Evolutionary conservation across 805 yeast species (phyloP).

Genomic region (Nakazawaea populi): DNA sequence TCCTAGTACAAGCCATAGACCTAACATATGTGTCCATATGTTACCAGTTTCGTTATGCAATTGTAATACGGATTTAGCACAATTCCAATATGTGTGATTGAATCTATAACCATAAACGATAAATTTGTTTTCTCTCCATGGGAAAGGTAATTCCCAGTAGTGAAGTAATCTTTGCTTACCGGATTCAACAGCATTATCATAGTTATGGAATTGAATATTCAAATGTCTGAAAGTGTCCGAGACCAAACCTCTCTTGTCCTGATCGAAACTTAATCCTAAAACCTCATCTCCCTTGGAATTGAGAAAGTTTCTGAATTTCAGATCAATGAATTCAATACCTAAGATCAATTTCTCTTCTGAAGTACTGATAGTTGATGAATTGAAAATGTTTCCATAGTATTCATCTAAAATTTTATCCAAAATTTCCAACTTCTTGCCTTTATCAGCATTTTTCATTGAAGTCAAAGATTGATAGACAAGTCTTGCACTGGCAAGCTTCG

Average conservation of each 20-base stretch:
- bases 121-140: conserved; percentile 90
- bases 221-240: conserved; percentile 15
- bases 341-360: conserved; percentile 13
- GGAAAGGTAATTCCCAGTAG: conserved; percentile 83
- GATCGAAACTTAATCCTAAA: conserved; percentile 1
- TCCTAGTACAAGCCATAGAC: conserved; percentile 53
- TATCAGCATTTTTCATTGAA: neutral
- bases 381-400: conserved; percentile 5
- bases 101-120: conserved; percentile 84
- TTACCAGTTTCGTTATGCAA: conserved; percentile 87
- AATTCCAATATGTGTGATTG: conserved; percentile 52
- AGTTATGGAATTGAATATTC: conserved; percentile 36
- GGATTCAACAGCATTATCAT: conserved; percentile 36
- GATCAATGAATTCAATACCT: conserved; percentile 28
- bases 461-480: conserved; percentile 7
- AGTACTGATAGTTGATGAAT: conserved; percentile 5
- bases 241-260: conserved; percentile 7
- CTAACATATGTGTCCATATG: conserved; percentile 88
- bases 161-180: conserved; percentile 52
- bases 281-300: conserved; percentile 19
- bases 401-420: conserved; percentile 10
- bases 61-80: conserved; percentile 53
- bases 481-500: neutral
- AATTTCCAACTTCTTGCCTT: conserved; percentile 5
- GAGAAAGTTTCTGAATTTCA: conserved; percentile 26